phyloP scores from a whole-genome alignment of 2,329 filamentous ascomycete genomes.

The Nemania diffusa region DNA sequence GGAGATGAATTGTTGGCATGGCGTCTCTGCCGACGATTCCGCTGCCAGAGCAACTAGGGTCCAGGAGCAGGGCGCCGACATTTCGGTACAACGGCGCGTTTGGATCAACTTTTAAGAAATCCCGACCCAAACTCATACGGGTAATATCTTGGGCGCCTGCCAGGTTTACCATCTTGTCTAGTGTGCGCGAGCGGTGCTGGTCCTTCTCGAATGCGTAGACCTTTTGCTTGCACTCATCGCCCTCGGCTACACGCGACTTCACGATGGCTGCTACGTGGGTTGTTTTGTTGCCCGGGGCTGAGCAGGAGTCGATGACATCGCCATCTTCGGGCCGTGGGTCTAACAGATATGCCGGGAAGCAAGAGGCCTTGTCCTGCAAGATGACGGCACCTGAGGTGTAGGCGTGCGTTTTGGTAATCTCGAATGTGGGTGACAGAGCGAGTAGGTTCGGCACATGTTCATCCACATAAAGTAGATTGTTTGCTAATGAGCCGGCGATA shows the following conservation, averaged over 20 bases:
- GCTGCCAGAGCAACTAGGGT: constrained; percentile 95
- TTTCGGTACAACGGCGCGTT: constrained; percentile 66
- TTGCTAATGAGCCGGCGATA: constrained; percentile 50
- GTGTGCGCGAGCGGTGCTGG: constrained; percentile 72
- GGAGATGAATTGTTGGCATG: constrained; percentile 73
- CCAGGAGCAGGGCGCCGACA: constrained; percentile 86
- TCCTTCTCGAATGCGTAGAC: constrained; percentile 88
- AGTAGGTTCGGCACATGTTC: constrained; percentile 84
- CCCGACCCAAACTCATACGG: constrained; percentile 75
- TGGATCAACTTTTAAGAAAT: constrained; percentile 84
- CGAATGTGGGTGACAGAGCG: constrained; percentile 76
- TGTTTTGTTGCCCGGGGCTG: constrained; percentile 96
- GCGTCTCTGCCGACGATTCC: constrained; percentile 93
- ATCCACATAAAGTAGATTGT: constrained; percentile 75
- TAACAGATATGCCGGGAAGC: constrained; percentile 91
- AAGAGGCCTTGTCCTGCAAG: constrained; percentile 95
- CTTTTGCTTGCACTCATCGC: constrained; percentile 49
- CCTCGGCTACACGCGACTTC: constrained; percentile 54
- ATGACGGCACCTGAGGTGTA: constrained; percentile 85
- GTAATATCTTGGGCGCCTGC: constrained; percentile 77
- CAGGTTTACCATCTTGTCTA: constrained; percentile 84
- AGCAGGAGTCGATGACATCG: constrained; percentile 90
- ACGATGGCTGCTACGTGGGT: constrained; percentile 88
- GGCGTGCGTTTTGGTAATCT: constrained; percentile 77
- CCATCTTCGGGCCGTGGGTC: constrained; percentile 74